A percentile compares a stretch with the other conserved stretches of the same genome.
phyloP scores from a whole-genome alignment of 352 stramenopile genomes.

The Blastocystis sp. region DNA sequence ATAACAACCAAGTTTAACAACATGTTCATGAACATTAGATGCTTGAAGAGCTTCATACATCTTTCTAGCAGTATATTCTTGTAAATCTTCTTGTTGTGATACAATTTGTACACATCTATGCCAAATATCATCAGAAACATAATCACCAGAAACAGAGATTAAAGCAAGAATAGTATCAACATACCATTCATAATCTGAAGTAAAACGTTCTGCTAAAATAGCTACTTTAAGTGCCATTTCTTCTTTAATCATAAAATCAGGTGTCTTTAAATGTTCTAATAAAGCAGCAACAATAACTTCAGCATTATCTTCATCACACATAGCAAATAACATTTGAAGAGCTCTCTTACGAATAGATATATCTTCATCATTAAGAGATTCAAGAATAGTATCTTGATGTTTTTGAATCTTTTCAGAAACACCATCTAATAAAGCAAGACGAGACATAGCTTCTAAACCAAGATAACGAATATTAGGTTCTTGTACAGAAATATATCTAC shows the following conservation, averaged over 20 bases:
- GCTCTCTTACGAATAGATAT: constrained; percentile 76
- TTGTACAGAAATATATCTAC: constrained; percentile 84
- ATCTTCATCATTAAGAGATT: constrained; percentile 83
- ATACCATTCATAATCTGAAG: constrained; percentile 78
- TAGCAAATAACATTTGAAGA: constrained; percentile 86
- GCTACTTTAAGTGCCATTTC: constrained; percentile 94
- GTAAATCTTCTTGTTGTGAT: constrained; percentile 81
- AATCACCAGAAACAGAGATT: constrained; percentile 72
- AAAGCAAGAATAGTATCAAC: constrained; percentile 90
- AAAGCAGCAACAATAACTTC: constrained; percentile 80
- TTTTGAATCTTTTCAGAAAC: constrained; percentile 61
- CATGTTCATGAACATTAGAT: constrained; percentile 74
- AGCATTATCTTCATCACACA: constrained; percentile 81
- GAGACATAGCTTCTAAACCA: constrained; percentile 78
- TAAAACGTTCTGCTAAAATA: constrained; percentile 89
- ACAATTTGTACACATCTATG: constrained; percentile 94
- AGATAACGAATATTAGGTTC: constrained; percentile 91
- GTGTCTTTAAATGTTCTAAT: constrained; percentile 71
- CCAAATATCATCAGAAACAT: constrained; percentile 70
- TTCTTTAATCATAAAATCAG: constrained; percentile 69
- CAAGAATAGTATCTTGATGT: constrained; percentile 76
- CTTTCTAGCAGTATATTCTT: constrained; percentile 73
- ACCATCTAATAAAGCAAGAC: constrained; percentile 65
- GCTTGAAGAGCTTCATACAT: constrained; percentile 76
- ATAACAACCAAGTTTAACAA: constrained; percentile 74